Evolutionary conservation across 345 rosid species (phyloP).

Genomic region (thale cress (Arabidopsis thaliana)): DNA sequence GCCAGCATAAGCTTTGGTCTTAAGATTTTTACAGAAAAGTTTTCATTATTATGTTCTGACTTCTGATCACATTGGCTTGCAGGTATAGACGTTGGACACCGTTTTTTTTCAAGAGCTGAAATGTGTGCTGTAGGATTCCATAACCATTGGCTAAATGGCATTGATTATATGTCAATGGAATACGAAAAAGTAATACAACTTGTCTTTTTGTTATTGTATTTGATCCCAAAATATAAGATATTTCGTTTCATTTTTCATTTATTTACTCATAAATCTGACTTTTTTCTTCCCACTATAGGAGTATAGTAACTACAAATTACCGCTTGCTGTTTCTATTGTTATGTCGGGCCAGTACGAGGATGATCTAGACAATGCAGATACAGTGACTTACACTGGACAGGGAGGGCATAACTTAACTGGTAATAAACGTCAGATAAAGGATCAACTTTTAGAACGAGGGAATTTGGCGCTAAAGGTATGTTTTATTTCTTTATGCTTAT

Average conservation of each 20-base stretch:
- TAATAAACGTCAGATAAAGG: slow-evolving; percentile 79
- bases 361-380: slow-evolving; percentile 94
- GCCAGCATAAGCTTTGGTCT: slow-evolving; percentile 5
- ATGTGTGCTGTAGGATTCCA: slow-evolving; percentile 93
- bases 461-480: slow-evolving; percentile 93
- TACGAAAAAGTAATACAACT: slow-evolving; percentile 54
- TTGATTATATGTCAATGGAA: slow-evolving; percentile 76
- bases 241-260: background rate
- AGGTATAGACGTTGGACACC: slow-evolving; percentile 92
- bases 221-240: background rate
- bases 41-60: background rate
- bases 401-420: slow-evolving; percentile 89
- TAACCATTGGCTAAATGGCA: slow-evolving; percentile 94
- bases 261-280: background rate
- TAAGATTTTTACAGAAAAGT: background rate
- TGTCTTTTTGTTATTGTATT: background rate
- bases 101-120: slow-evolving; percentile 89
- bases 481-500: background rate
- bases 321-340: slow-evolving; percentile 77
- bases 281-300: slow-evolving; percentile 51
- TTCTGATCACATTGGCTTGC: slow-evolving; percentile 33
- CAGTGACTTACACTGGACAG: slow-evolving; percentile 88
- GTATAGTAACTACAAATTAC: slow-evolving; percentile 55
- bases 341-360: slow-evolving; percentile 96
- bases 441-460: slow-evolving; percentile 75